These are phyloP conservation scores for Penicillium bialowiezense DNA, from an alignment of 495 filamentous ascomycete genomes.

Conservation along the genomic window DNA sequence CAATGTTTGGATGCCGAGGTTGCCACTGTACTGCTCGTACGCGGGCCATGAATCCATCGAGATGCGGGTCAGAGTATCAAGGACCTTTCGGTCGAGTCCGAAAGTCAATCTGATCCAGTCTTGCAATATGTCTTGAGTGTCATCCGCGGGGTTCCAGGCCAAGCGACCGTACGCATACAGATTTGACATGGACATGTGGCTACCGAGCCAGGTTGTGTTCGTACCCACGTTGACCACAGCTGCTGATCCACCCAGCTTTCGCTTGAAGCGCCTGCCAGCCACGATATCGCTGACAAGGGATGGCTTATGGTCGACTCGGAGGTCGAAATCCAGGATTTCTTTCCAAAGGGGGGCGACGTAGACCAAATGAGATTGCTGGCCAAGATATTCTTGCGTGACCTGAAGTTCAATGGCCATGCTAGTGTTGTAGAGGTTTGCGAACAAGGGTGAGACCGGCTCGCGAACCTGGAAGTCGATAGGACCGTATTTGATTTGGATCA, in stretches of 20 bases:
- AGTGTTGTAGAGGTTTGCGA: constrained; percentile 60
- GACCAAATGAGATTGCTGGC: constrained; percentile 67
- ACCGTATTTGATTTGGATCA: constrained; percentile 71
- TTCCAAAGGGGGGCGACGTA: constrained; percentile 69
- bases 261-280: constrained; percentile 56
- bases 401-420: constrained; percentile 62
- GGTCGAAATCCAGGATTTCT: constrained; percentile 62
- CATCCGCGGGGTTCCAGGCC: constrained; percentile 56
- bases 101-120: constrained; percentile 71
- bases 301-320: constrained; percentile 55
- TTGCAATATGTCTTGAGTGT: constrained; percentile 49
- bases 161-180: constrained; percentile 67
- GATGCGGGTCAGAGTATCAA: constrained; percentile 58
- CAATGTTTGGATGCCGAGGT: constrained; percentile 68
- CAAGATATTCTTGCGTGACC: constrained; percentile 68
- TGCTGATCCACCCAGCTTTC: constrained; percentile 58
- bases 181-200: constrained; percentile 68
- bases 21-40: constrained; percentile 69
- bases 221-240: constrained; percentile 69
- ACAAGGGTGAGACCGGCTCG: constrained; percentile 66
- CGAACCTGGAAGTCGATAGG: constrained; percentile 77
- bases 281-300: constrained; percentile 56
- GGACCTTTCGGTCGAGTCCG: constrained; percentile 46
- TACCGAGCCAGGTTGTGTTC: constrained; percentile 65
- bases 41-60: constrained; percentile 69